phyloP scores from a whole-genome alignment of 2,329 filamentous ascomycete species.

The Aspergillus puulaauensis region DNA sequence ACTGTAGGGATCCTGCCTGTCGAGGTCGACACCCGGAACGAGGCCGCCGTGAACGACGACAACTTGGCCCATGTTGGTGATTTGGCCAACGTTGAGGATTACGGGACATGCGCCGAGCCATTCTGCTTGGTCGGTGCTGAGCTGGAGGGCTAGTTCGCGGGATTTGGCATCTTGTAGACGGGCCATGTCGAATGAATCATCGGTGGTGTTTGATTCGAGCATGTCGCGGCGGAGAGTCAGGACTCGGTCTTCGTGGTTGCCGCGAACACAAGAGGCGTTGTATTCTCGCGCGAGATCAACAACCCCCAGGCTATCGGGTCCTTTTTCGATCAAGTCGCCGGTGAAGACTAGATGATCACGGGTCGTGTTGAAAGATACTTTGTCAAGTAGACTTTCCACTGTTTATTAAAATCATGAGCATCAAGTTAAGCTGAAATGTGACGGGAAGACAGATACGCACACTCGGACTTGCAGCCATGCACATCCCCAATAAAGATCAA shows the following conservation, averaged over 20 bases:
- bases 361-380: conserved; percentile 61
- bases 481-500: conserved; percentile 88
- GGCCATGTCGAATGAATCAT: conserved; percentile 6
- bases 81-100: conserved; percentile 69
- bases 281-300: conserved; percentile 72
- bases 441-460: conserved; percentile 39
- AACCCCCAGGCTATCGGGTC: conserved; percentile 77
- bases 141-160: conserved; percentile 56
- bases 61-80: conserved; percentile 62
- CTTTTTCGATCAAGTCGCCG: conserved; percentile 82
- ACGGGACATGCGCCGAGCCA: conserved; percentile 74
- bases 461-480: conserved; percentile 76
- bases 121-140: conserved; percentile 59
- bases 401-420: background rate
- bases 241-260: conserved; percentile 88
- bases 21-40: conserved; percentile 69
- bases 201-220: conserved; percentile 26
- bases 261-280: conserved; percentile 77
- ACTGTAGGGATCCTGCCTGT: conserved; percentile 71
- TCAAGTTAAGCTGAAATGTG: background rate
- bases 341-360: conserved; percentile 73
- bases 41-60: conserved; percentile 84
- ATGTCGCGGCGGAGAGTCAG: conserved; percentile 62
- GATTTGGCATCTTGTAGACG: conserved; percentile 25
- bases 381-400: conserved; percentile 62